Evolutionary conservation across 2,329 filamentous ascomycete genomes (phyloP).

Genomic region (Aspergillus pseudoglaucus): DNA sequence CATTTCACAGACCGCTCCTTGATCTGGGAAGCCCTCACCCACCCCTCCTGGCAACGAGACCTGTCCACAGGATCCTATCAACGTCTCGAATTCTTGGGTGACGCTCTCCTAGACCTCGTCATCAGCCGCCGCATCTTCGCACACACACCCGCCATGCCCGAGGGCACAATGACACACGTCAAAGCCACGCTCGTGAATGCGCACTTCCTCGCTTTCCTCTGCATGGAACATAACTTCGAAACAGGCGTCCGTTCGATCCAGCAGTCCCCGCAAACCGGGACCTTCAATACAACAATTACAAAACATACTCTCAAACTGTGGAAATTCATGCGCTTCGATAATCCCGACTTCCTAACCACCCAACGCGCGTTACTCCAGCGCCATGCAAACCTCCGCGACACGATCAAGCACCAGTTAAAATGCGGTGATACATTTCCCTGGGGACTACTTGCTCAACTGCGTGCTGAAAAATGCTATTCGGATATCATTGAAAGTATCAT

Average conservation of each 20-base stretch:
- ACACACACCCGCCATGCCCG: conserved; percentile 36
- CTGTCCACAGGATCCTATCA: conserved; percentile 56
- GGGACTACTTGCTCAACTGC: conserved; percentile 60
- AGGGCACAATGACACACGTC: conserved; percentile 65
- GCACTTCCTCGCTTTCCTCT: conserved; percentile 70
- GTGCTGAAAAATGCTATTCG: conserved; percentile 69
- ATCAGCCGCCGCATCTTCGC: conserved; percentile 48
- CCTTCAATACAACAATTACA: conserved; percentile 8
- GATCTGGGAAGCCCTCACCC: conserved; percentile 73
- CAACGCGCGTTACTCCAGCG: conserved; percentile 32
- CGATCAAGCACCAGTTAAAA: conserved; percentile 48
- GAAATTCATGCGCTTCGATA: conserved; percentile 56
- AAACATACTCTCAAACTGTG: conserved; percentile 48
- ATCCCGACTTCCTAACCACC: conserved; percentile 7
- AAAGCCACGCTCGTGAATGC: conserved; percentile 73
- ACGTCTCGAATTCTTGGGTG: conserved; percentile 80
- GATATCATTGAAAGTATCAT: conserved; percentile 77
- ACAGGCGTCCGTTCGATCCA: conserved; percentile 6
- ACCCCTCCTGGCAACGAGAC: conserved; percentile 55
- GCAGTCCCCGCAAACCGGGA: neutral
- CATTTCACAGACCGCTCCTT: conserved; percentile 61
- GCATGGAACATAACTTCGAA: conserved; percentile 48
- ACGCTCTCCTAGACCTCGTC: conserved; percentile 74
- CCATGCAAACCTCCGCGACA: conserved; percentile 41
- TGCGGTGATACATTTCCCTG: conserved; percentile 63